Base-by-base conservation (phyloP, 768 basidiomycete species). In the Psilocybe subaeruginosa region DNA sequence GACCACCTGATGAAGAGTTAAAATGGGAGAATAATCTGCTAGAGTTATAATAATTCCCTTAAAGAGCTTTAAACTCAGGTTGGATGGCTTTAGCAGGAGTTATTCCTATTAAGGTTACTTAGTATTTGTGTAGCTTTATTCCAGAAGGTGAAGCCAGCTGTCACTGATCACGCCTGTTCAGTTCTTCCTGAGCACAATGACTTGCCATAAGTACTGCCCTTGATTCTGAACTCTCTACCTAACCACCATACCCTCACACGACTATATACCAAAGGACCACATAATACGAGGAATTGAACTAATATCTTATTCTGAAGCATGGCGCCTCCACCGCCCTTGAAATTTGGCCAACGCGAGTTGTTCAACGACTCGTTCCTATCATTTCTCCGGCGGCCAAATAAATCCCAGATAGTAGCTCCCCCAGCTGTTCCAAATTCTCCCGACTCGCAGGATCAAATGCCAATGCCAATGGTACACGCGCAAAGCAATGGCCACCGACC, bases 321-420 rank as follows among this genome's bases (percentile, higher is more conserved):
- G 57, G 52, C 61, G 52, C 66, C 69, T 16, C 71, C 70, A 35
- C 70, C 70, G 19, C 70, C 70, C 35, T 63, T 68, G 35, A 72
- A 72, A 49, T 64, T 69, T 37, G 70, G 70, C 53, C 66, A 68
- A 41, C 66, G 68, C 19, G 65, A 69, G 63, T 54, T 70, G 35
- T 68, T 70, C 59, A 69, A 69, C 58, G 70, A 72, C 55, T 64
- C 69, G 4, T 70, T 72, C 45, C 60, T 72, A n/a, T 72, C 69
- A 19, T 72, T 70, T 61, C 67, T 72, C 30, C 61, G 65, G 12
- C 53, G 68, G 35, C 63, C 62, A 59, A 64, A 67, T 54, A 70
- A 72, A 54, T 54, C 62, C 8, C 64, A 67, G 49, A 67, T 64
- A 58, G 63, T 60, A 27, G 65, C 54, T 39, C 68, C 67, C 14